phyloP scores from a whole-genome alignment of 2,329 filamentous ascomycete genomes.

The Orbilia quercus region DNA sequence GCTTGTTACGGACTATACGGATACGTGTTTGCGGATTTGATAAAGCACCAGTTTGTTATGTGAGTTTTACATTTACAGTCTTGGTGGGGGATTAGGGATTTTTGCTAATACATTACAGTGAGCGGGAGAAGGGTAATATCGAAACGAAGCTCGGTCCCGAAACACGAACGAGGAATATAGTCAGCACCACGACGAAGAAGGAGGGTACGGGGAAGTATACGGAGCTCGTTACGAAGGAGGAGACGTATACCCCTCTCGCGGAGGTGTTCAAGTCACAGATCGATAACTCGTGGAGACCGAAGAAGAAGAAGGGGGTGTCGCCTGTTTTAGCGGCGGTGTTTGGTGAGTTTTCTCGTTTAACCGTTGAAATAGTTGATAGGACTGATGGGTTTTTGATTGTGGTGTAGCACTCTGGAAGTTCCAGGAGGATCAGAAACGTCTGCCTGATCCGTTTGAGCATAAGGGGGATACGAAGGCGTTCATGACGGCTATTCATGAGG shows the following conservation, averaged over 20 bases:
- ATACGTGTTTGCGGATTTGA: slow-evolving; percentile 92
- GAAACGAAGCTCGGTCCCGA: slow-evolving; percentile 73
- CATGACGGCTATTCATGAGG: slow-evolving; percentile 79
- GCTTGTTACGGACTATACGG: slow-evolving; percentile 90
- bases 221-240: slow-evolving; percentile 90
- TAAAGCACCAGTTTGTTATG: slow-evolving; percentile 88
- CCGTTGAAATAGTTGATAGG: background rate
- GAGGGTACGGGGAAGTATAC: slow-evolving; percentile 74
- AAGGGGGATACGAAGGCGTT: slow-evolving; percentile 78
- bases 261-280: slow-evolving; percentile 61
- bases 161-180: slow-evolving; percentile 79
- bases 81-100: background rate
- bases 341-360: slow-evolving; percentile 15
- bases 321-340: slow-evolving; percentile 58
- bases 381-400: background rate
- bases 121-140: slow-evolving; percentile 83
- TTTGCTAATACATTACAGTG: slow-evolving; percentile 60
- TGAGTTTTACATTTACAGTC: slow-evolving; percentile 22
- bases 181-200: slow-evolving; percentile 76
- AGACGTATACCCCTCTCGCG: slow-evolving; percentile 82
- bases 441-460: slow-evolving; percentile 67
- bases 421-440: slow-evolving; percentile 70
- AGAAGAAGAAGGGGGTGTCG: slow-evolving; percentile 58
- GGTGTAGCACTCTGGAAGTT: slow-evolving; percentile 83
- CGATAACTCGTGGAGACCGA: slow-evolving; percentile 59